Conservation (phyloP, 441 rosid genomes). For the Aleurites moluccanus region DNA sequence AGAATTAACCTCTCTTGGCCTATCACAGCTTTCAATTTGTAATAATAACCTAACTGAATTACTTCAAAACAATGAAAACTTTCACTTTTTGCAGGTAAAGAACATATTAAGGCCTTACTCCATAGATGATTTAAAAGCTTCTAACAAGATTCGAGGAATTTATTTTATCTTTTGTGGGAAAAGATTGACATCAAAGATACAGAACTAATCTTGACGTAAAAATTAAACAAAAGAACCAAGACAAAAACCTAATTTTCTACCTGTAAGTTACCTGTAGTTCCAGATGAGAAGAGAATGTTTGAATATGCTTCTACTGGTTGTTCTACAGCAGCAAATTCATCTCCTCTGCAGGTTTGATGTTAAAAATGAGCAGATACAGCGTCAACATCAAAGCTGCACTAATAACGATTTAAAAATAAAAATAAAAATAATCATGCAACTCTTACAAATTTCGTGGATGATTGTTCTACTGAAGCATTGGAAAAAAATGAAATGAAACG, state of each 20-base stretch:
- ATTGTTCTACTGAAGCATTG: not conserved
- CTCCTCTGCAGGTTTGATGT: slow-evolving; percentile 51
- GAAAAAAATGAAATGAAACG: not conserved
- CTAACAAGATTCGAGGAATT: not conserved
- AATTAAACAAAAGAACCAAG: not conserved
- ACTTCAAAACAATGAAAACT: too few relatives aligned
- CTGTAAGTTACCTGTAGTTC: slow-evolving; percentile 76
- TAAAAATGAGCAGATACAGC: slow-evolving; percentile 15
- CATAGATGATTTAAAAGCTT: not conserved
- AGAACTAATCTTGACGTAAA: not conserved
- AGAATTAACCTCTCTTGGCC: too few relatives aligned
- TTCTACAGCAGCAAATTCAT: slow-evolving; percentile 69
- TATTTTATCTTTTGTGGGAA: slow-evolving; percentile 2
- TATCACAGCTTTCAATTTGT: not conserved
- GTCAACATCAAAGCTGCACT: slow-evolving; percentile 10
- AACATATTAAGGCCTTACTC: not conserved
- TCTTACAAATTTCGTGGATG: slow-evolving; percentile 6
- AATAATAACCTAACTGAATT: too few relatives aligned
- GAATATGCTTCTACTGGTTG: slow-evolving; percentile 70
- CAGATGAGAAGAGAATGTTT: slow-evolving; percentile 94
- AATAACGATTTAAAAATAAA: slow-evolving; percentile 12
- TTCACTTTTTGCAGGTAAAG: too few relatives aligned
- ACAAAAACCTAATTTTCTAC: slow-evolving; percentile 5
- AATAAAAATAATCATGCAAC: slow-evolving; percentile 13
- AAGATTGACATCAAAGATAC: not conserved